These are phyloP conservation scores for Dryadomyces quercus-mongolicae DNA, from an alignment of 2,329 filamentous ascomycete species.

Conservation along the genomic window DNA sequence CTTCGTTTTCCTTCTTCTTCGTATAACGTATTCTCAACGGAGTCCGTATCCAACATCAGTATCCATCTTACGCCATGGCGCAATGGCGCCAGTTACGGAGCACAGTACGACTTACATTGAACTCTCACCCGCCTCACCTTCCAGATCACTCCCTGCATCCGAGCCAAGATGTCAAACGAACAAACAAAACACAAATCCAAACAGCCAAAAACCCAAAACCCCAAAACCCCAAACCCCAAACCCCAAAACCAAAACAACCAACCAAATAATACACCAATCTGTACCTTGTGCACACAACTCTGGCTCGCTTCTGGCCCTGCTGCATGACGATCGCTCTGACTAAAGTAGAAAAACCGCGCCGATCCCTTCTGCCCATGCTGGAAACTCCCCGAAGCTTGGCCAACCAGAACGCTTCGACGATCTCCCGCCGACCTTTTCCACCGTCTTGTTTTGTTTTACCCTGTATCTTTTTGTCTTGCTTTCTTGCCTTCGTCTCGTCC, in stretches of 20 bases:
- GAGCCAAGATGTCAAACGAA: no score
- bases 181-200: no score
- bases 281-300: neutral
- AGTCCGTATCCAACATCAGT: neutral
- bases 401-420: neutral
- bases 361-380: neutral
- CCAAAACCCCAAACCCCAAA: no score
- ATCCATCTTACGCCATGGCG: neutral
- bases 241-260: no score
- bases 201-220: no score
- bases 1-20: no score
- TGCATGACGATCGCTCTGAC: neutral
- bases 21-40: no score
- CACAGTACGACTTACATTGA: no score
- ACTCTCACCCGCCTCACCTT: no score
- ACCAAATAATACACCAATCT: neutral
- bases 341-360: neutral
- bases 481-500: no score
- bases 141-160: no score
- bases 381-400: neutral
- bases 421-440: slow-evolving; percentile 1
- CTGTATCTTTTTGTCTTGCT: no score
- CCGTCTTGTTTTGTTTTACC: neutral
- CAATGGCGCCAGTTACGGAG: neutral
- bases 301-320: neutral